Base-by-base conservation (phyloP, 257 asterid species). In the Paulownia fortunei region DNA sequence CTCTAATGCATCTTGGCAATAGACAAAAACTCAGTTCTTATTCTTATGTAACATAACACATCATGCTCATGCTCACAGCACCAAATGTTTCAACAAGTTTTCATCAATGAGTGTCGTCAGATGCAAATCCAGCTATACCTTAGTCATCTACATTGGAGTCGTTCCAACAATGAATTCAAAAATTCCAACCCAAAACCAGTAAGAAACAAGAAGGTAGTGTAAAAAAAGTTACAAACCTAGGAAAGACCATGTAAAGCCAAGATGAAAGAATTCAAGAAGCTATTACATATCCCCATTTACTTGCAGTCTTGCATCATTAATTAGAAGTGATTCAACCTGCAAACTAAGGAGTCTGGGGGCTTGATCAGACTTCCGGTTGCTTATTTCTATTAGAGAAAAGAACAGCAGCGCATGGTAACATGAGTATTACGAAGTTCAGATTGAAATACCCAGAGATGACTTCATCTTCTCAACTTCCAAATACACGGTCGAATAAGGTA, bases 391-490 rank as follows among this genome's bases (percentile, higher is more conserved):
- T 11, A 34, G 51, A 76, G 79, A 74, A 63, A 32, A 79, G 58
- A 82, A 74, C 55, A 72, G 24, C 7, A 11, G 55, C 30, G 19
- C 62, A 64, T 16, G 24, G n/a, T 3, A 26, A 12, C 16, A 73
- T 30, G 26, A 37, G 37, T 46, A 24, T 36, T 67, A 52, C 59
- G 65, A 27, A 60, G 19, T 56, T 90, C 89, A 95, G 55, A 95
- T 89, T 0, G 92, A 86, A 78, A 95, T 93, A 13, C 97, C 97
- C 24, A 95, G 62, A 0, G 96, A 84, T 30, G 82, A 79, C 89
- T 95, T 95, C 92, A 91, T 39, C 93, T 93, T 93, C 92, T 95
- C 98, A 75, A 95, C 98, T 86, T 93, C 97, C 92, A 95, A 82
- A 83, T 95, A 93, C 62, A 87, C 90, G 3, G 99, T 93, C 0